Percentiles rank a stretch among this genome's conserved stretches.
phyloP scores from a whole-genome alignment of 768 basidiomycete genomes.

The Leccinum aurantiacum region DNA sequence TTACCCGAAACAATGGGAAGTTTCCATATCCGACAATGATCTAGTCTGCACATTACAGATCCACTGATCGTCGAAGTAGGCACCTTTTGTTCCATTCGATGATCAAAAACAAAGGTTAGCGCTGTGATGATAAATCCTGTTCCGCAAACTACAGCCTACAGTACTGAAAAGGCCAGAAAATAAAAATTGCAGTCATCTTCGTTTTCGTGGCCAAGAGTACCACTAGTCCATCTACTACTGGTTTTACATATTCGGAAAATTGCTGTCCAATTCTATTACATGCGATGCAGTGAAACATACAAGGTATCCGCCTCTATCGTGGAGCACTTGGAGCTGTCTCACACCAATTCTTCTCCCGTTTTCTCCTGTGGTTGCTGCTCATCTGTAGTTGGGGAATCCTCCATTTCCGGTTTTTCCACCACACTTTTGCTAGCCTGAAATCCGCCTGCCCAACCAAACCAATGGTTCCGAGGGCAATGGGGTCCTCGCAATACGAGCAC shows the following conservation, averaged over 20 bases:
- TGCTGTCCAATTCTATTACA: not conserved
- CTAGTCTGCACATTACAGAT: too few relatives aligned
- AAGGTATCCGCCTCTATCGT: conserved; percentile 1
- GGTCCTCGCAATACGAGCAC: conserved; percentile 69
- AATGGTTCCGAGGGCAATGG: conserved; percentile 46
- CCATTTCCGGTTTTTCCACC: conserved; percentile 20
- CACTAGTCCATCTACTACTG: not conserved
- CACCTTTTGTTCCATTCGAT: too few relatives aligned
- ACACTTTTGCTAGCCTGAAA: conserved; percentile 42
- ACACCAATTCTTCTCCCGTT: not conserved
- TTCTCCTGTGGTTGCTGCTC: conserved; percentile 10
- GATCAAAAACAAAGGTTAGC: too few relatives aligned
- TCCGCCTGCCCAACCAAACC: conserved; percentile 68
- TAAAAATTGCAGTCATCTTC: not conserved
- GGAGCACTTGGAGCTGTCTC: not conserved
- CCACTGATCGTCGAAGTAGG: too few relatives aligned
- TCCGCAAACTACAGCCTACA: too few relatives aligned
- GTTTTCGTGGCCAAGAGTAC: not conserved
- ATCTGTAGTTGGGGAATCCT: not conserved
- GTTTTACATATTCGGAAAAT: conserved; percentile 1
- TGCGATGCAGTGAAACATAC: not conserved
- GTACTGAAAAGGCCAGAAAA: not conserved
- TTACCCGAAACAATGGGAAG: not conserved
- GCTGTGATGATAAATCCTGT: too few relatives aligned
- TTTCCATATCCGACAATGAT: not conserved